A percentile compares a stretch with the other conserved stretches of the same genome.
Conservation (phyloP, 495 filamentous ascomycete genomes). For the Neurospora terricola region DNA sequence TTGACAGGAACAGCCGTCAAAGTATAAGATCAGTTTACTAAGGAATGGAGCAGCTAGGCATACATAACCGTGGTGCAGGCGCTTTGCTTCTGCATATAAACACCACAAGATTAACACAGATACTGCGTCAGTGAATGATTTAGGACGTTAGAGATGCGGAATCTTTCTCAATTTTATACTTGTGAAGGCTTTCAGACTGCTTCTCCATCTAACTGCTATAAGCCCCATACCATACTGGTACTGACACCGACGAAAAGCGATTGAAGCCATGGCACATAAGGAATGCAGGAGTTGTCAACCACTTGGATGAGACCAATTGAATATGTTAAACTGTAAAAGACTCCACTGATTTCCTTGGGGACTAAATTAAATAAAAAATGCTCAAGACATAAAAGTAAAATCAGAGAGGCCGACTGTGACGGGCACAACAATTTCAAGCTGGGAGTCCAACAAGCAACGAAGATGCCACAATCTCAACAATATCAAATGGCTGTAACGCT, state of each 20-base stretch:
- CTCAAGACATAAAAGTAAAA: background rate
- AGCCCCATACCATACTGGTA: background rate
- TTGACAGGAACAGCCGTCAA: background rate
- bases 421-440: background rate
- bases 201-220: background rate
- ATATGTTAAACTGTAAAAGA: background rate
- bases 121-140: background rate
- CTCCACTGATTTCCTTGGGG: background rate
- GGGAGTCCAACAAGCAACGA: background rate
- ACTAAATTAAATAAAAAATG: background rate
- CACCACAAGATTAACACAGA: background rate
- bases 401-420: background rate
- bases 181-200: background rate
- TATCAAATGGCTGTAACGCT: background rate
- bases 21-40: background rate
- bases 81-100: background rate
- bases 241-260: background rate
- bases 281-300: background rate
- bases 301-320: background rate
- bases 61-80: background rate
- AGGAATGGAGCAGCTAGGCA: background rate
- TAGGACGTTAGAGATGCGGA: background rate
- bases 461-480: background rate
- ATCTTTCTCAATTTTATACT: background rate
- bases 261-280: background rate